Conservation (phyloP, 768 basidiomycete species). For the Cyathus striatus region DNA sequence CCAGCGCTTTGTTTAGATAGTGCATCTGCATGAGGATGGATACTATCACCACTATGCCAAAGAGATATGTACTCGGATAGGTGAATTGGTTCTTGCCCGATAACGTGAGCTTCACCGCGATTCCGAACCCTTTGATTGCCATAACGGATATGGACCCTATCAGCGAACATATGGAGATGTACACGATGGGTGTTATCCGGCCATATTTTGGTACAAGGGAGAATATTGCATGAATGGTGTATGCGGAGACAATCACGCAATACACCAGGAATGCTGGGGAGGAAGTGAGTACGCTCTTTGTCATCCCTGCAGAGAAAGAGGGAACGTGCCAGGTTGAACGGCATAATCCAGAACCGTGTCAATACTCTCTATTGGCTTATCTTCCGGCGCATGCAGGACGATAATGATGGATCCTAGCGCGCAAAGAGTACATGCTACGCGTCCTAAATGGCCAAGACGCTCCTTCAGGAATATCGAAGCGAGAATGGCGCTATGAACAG, state of each 20-base stretch:
- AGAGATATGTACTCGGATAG: constrained; percentile 94
- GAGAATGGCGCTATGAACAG: constrained; percentile 71
- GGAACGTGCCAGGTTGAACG: constrained; percentile 72
- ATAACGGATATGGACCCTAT: constrained; percentile 97
- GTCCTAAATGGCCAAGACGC: constrained; percentile 70
- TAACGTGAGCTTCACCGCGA: constrained; percentile 92
- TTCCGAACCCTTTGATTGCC: constrained; percentile 98
- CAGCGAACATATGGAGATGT: constrained; percentile 94
- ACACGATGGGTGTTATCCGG: constrained; percentile 82
- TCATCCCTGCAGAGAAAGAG: background rate
- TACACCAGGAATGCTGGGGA: constrained; percentile 93
- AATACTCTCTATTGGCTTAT: constrained; percentile 88
- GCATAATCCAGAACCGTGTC: constrained; percentile 91
- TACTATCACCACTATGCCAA: constrained; percentile 72
- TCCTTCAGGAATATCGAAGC: constrained; percentile 92
- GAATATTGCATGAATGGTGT: constrained; percentile 85
- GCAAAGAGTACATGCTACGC: constrained; percentile 65
- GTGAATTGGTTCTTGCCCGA: constrained; percentile 93
- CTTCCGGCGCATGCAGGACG: constrained; percentile 93
- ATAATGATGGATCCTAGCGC: constrained; percentile 4
- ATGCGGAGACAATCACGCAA: constrained; percentile 80
- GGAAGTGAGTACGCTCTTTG: background rate
- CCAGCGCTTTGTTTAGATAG: constrained; percentile 97
- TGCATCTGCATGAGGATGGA: constrained; percentile 95
- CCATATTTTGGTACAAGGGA: constrained; percentile 80